Base-by-base conservation (phyloP, 495 filamentous ascomycete genomes). In the Oleoguttula mirabilis region DNA sequence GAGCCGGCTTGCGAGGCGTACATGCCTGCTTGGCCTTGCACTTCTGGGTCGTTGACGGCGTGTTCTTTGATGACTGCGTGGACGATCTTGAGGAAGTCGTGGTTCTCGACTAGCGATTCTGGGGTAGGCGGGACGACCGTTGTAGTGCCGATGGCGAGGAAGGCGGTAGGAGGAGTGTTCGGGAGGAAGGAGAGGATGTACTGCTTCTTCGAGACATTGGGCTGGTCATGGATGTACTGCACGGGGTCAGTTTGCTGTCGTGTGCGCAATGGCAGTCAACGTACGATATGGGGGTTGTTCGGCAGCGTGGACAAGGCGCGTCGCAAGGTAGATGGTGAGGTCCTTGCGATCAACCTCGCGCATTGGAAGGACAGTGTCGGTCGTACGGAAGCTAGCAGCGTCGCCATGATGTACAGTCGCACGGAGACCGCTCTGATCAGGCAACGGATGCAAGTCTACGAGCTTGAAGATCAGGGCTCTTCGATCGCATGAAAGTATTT, bases 1-100 rank as follows among this genome's bases (percentile, higher is more conserved):
- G 81, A 74, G 5, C 87, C 88, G 10, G 78, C 75, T 0, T 79
- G 77, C 0, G 84, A 85, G 7, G 81, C 81, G 61, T 90, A 84
- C 1, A 79, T 79, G 28, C 75, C 68, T 2, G 88, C 88, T 56
- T 93, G 83, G 5, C 76, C 69, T 47, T 78, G 67, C 3, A 92
- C 73, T 21, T 67, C 66, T 0, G 81, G 81, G 51, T 95, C 90
- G 27, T 77, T 55, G 42, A 70, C 60, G 5, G 82, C 88, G 55
- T 94, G 65, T 31, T 76, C 53, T 11, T 69, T 62, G 32, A 94
- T 66, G 0, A 90, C 80, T 1, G 76, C 66, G 50, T 88, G 79
- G 17, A 98, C 65, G 45, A 88, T 78, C 5, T 65, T 42, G 3
- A 90, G 60, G 55, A 98, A 98, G 17, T 68, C 60, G 3, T 66